Percentiles rank a stretch among this genome's conserved stretches.
Evolutionary conservation across 2,329 filamentous ascomycete species (phyloP).

Genomic region (Colletotrichum neosansevieriae): DNA sequence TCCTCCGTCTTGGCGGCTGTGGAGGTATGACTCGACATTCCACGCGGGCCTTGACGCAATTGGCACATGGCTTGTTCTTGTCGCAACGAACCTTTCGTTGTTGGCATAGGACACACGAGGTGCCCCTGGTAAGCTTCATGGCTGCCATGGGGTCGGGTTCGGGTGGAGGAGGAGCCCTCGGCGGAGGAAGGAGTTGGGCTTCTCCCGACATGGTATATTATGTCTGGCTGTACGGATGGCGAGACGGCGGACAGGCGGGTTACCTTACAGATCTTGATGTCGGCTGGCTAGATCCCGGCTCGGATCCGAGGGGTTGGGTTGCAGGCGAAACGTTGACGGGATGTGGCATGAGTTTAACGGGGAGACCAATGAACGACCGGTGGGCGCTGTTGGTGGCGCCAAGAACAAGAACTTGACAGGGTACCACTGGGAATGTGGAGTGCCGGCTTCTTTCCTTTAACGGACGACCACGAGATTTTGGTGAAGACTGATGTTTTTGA

Average conservation of each 20-base stretch:
- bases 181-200: conserved; percentile 41
- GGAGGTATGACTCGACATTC: conserved; percentile 72
- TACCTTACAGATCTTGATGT: conserved; percentile 27
- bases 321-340: conserved; percentile 34
- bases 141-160: conserved; percentile 54
- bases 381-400: conserved; percentile 6
- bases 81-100: conserved; percentile 82
- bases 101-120: conserved; percentile 79
- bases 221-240: conserved; percentile 27
- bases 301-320: conserved; percentile 37
- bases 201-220: conserved; percentile 41
- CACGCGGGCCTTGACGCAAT: conserved; percentile 72
- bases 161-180: conserved; percentile 42
- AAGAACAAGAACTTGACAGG: background rate
- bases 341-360: conserved; percentile 29
- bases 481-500: background rate
- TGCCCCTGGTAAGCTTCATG: conserved; percentile 69
- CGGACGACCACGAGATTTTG: background rate
- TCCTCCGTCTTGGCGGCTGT: conserved; percentile 67
- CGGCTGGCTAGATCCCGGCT: conserved; percentile 28
- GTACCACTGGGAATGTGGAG: background rate
- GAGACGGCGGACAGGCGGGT: conserved; percentile 1
- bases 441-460: background rate
- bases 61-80: conserved; percentile 77
- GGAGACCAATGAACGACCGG: conserved; percentile 29